These are phyloP conservation scores for Rhodotorula sp. DNA, from an alignment of 1,284 basidiomycete genomes.

Conservation along the genomic window DNA sequence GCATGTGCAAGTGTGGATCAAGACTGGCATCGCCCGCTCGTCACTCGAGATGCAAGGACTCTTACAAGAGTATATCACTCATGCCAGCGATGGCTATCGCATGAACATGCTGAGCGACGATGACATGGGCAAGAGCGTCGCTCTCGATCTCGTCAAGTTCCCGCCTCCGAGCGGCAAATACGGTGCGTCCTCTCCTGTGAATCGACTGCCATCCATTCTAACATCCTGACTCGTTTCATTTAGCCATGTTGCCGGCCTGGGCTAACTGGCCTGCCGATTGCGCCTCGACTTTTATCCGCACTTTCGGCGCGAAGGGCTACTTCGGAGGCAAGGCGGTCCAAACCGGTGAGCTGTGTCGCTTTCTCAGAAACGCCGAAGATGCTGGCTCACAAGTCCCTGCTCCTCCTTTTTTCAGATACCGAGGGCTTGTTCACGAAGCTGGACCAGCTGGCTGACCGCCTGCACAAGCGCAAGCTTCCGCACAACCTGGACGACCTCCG, in stretches of 20 bases:
- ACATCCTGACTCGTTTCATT: background rate
- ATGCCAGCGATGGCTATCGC: conserved; percentile 14
- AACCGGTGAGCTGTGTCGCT: background rate
- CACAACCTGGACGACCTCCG: conserved; percentile 77
- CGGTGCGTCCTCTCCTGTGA: conserved; percentile 20
- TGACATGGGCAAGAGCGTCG: conserved; percentile 85
- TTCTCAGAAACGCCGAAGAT: too few relatives aligned
- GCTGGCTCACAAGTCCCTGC: background rate
- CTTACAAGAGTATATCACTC: conserved; percentile 57
- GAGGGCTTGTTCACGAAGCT: conserved; percentile 67
- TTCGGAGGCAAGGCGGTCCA: conserved; percentile 52
- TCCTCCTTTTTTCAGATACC: background rate
- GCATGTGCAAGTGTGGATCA: conserved; percentile 78
- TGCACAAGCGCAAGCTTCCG: conserved; percentile 67
- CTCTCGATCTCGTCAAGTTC: conserved; percentile 69
- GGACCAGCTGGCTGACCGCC: conserved; percentile 63
- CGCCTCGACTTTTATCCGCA: conserved; percentile 39
- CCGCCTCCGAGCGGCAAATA: conserved; percentile 35
- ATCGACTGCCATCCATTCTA: background rate
- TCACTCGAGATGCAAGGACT: conserved; percentile 91
- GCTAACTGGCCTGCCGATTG: conserved; percentile 49
- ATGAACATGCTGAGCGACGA: conserved; percentile 53
- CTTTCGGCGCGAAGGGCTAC: conserved; percentile 65
- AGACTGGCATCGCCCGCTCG: conserved; percentile 76
- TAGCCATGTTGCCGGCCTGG: conserved; percentile 46